phyloP scores from a whole-genome alignment of 192 early-diverging fungal species.

The Coemansia sp. region DNA sequence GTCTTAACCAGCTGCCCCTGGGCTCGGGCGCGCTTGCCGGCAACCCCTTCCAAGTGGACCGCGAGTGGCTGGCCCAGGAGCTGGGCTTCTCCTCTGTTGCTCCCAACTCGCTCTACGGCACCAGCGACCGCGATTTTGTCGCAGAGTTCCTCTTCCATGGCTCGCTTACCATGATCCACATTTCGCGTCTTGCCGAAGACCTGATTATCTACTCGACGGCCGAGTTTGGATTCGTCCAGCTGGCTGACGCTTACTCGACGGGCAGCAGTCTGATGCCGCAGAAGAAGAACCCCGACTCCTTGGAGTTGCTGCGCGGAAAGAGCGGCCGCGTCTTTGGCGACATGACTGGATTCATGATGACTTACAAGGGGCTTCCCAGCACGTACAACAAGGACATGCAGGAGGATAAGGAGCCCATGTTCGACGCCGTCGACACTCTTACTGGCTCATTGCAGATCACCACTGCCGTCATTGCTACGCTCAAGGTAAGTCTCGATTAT shows the following conservation, averaged over 20 bases:
- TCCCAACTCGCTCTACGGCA: conserved; percentile 88
- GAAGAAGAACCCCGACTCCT: conserved; percentile 98
- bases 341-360: conserved; percentile 97
- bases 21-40: conserved; percentile 95
- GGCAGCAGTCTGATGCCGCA: conserved; percentile 98
- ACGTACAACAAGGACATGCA: conserved; percentile 99
- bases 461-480: conserved; percentile 86
- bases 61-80: conserved; percentile 82
- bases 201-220: conserved; percentile 90
- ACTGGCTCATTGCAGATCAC: conserved; percentile 90
- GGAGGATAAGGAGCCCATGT: conserved; percentile 99
- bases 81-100: conserved; percentile 83
- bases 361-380: conserved; percentile 92
- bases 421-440: conserved; percentile 90
- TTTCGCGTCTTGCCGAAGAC: conserved; percentile 89
- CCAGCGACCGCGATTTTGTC: conserved; percentile 95
- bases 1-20: conserved; percentile 81
- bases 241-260: conserved; percentile 98
- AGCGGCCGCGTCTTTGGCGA: conserved; percentile 94
- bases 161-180: conserved; percentile 88
- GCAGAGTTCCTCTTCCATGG: conserved; percentile 96
- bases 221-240: conserved; percentile 92
- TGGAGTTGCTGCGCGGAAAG: conserved; percentile 96
- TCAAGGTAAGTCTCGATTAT: conserved; percentile 56
- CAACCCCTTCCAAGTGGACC: conserved; percentile 95